Evolutionary conservation across 495 filamentous ascomycete genomes (phyloP), one percentile per base, ranked within the genome.

Genomic region (Cryomyces minteri): DNA sequence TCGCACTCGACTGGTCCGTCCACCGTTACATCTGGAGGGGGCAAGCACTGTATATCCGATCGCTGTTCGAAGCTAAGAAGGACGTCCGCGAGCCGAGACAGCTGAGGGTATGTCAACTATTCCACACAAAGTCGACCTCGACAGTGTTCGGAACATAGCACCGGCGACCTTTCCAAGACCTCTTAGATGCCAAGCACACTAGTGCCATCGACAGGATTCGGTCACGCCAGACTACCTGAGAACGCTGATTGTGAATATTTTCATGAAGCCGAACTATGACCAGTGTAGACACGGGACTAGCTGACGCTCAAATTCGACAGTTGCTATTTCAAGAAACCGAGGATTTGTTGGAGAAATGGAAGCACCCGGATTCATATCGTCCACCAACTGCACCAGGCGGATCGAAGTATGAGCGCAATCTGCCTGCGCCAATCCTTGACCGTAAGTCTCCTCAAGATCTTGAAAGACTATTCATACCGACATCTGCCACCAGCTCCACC

Each of bases 341-440:
- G 62, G 77, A 79, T 46, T 56, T 94, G 44, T 62, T 99, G 49
- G 77, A 94, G 54, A 82, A 75, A 54, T 99, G 87, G 87, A 95
- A 95, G 62, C 92, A 99, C 58, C 90, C 90, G 4, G 90, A 99
- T 58, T 86, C 88, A 31, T 96, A 94, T 58, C 63, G 70, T 46
- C 73, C 77, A 41, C 90, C 90, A 6, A 88, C 85, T 12, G 88
- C 90, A 9, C 90, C 90, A 12, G 90, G 90, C 73, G 90, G 90
- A 46, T 94, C 85, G 45, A 96, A 96, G 71, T 96, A 80, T 63
- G 90, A 96, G 65, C 74, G 90, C 59, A 99, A 96, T 58, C 58
- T 99, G 39, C 86, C 86, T 25, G 68, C 70, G 43, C 87, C 75
- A 28, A 77, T 75, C 55, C 67, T 88, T 28, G 79, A 83, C 49